These are phyloP conservation scores for Ceratocystis eucalypticola DNA, from an alignment of 2,329 filamentous ascomycete genomes.

Conservation along the genomic window DNA sequence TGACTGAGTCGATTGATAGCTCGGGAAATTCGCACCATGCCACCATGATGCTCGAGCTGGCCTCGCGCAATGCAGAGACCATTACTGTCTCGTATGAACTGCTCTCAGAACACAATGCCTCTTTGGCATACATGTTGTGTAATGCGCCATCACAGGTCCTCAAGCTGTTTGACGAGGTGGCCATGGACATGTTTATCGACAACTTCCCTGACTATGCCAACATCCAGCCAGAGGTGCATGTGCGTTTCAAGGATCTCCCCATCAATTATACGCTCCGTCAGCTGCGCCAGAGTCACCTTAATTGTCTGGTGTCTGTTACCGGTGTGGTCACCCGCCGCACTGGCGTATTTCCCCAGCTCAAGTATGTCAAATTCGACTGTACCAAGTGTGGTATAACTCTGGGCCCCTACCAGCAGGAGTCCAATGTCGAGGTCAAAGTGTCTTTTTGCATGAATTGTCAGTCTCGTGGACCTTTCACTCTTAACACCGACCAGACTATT, in stretches of 20 bases:
- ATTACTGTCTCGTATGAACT: slow-evolving; percentile 95
- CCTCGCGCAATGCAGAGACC: slow-evolving; percentile 91
- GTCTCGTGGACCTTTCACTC: slow-evolving; percentile 80
- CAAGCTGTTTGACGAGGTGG: slow-evolving; percentile 90
- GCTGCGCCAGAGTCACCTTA: slow-evolving; percentile 86
- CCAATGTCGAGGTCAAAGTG: slow-evolving; percentile 90
- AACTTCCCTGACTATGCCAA: slow-evolving; percentile 97
- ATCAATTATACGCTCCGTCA: slow-evolving; percentile 92
- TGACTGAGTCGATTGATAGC: slow-evolving; percentile 90
- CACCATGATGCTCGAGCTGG: slow-evolving; percentile 84
- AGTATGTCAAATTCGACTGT: slow-evolving; percentile 98
- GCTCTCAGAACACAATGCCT: slow-evolving; percentile 77
- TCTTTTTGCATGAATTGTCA: slow-evolving; percentile 95
- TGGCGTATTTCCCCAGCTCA: slow-evolving; percentile 93
- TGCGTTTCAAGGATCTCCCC: slow-evolving; percentile 88
- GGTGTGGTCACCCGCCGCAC: slow-evolving; percentile 90
- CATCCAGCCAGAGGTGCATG: slow-evolving; percentile 95
- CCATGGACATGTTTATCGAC: slow-evolving; percentile 88
- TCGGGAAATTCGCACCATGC: slow-evolving; percentile 87
- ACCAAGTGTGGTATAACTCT: slow-evolving; percentile 82
- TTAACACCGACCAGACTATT: slow-evolving; percentile 95
- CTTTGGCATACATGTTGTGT: slow-evolving; percentile 86
- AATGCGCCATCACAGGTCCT: slow-evolving; percentile 93
- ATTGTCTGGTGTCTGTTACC: slow-evolving; percentile 85
- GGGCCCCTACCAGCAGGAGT: slow-evolving; percentile 94